Base-by-base conservation (phyloP, 768 basidiomycete species). In the Tulasnella sp. region DNA sequence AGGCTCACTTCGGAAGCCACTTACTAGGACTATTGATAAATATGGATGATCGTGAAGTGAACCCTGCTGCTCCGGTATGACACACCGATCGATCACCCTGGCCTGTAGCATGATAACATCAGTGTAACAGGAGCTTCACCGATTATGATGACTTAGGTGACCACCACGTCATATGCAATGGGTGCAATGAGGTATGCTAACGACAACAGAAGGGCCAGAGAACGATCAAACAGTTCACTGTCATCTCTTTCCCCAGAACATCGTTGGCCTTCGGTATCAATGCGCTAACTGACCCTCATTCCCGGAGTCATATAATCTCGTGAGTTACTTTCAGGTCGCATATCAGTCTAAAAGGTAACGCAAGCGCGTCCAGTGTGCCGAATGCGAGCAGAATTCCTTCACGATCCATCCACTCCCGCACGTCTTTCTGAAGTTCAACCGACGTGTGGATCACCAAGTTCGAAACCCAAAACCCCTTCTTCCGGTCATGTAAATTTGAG, bases 221-320 rank as follows among this genome's bases (percentile, higher is more conserved):
- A 2, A 6, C 48, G 74, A 42, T 11, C 57, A 18, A 32, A 35
- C 5, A n/a, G 26, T 20, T 44, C 6, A 37, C 26, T 6, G 42
- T 42, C 5, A 5, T 5, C 18, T 5, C 48, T 6, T 7, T 9
- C 39, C 75, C 78, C 81, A 95, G 93, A 84, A 86, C 35, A 95
- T 97, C 77, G 83, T 90, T 74, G 95, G 96, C 6, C 85, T 88
- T 70, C 87, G 96, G 61, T 98, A 92, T 83, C 95, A 98, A 82
- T 98, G 96, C 82, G 94, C 92, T 16, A 92, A 91, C 79, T 98
- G 96, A 81, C 89, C 94, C 0, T 95, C 95, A 5, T 86, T 86
- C 55, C 91, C 93, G 0, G 85, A 84, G 26, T 83, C 89, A 15
- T 96, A 89, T 83, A 96, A 88, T 83, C 84, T 98, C 96, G 82